Conservation (phyloP, 2,329 filamentous ascomycete genomes). For the Amesomyces nigricolor region DNA sequence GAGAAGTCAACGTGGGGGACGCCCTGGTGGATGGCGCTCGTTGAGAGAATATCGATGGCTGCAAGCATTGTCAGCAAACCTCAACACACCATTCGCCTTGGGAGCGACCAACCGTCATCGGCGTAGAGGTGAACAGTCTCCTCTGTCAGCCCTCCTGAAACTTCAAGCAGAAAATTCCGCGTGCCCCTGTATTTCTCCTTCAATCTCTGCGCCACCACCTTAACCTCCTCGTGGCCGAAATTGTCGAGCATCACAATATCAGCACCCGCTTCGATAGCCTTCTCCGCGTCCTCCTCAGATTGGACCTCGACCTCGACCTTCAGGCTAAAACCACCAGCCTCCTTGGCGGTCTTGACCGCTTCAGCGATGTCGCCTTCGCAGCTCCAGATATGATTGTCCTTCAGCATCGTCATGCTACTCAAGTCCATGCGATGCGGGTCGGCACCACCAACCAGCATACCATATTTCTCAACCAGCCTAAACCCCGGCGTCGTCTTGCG, state of each 20-base stretch:
- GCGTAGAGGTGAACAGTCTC: slow-evolving; percentile 80
- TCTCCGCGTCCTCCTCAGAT: slow-evolving; percentile 79
- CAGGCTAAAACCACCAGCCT: slow-evolving; percentile 79
- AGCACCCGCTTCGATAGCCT: slow-evolving; percentile 83
- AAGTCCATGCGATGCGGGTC: slow-evolving; percentile 90
- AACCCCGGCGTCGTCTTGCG: slow-evolving; percentile 97
- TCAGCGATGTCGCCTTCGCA: slow-evolving; percentile 69
- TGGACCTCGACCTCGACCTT: slow-evolving; percentile 97
- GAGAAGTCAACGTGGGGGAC: slow-evolving; percentile 93
- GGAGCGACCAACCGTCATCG: slow-evolving; percentile 53
- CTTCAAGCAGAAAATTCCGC: slow-evolving; percentile 75
- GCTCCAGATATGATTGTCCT: slow-evolving; percentile 98
- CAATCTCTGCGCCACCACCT: slow-evolving; percentile 64
- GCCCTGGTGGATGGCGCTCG: slow-evolving; percentile 94
- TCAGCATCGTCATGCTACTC: slow-evolving; percentile 94
- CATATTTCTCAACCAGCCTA: slow-evolving; percentile 94
- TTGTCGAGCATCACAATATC: slow-evolving; percentile 98
- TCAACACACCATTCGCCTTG: background rate
- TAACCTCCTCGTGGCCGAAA: slow-evolving; percentile 75
- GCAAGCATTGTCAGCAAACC: slow-evolving; percentile 23
- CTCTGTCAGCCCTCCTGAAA: slow-evolving; percentile 82
- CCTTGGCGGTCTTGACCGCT: slow-evolving; percentile 77
- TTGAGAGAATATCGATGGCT: slow-evolving; percentile 94
- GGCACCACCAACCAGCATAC: slow-evolving; percentile 88
- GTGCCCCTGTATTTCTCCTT: slow-evolving; percentile 76